Evolutionary conservation across 345 rosid genomes (phyloP).

Genomic region (Draba incana): DNA sequence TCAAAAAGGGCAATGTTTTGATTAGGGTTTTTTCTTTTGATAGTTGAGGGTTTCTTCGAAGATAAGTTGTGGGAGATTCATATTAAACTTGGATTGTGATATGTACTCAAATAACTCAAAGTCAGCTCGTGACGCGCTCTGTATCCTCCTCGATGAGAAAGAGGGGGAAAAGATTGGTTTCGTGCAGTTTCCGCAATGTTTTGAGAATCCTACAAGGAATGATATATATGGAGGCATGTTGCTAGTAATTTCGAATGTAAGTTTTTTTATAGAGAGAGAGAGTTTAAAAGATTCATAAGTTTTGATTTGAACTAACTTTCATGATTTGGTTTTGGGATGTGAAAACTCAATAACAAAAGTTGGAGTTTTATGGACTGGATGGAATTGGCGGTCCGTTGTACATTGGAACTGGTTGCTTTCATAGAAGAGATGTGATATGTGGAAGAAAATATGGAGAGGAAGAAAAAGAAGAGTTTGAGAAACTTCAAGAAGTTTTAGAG

Average conservation of each 20-base stretch:
- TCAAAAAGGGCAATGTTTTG: not conserved
- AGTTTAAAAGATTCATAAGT: not conserved
- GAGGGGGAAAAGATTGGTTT: conserved; percentile 64
- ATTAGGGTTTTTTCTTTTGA: not conserved
- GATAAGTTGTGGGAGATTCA: conserved; percentile 59
- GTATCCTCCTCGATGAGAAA: conserved; percentile 80
- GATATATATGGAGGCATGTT: conserved; percentile 50
- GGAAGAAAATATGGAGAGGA: conserved; percentile 50
- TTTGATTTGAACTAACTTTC: not conserved
- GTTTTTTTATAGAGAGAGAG: not conserved
- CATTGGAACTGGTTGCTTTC: conserved; percentile 81
- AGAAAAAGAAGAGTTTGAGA: conserved; percentile 21
- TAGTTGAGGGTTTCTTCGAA: conserved; percentile 73
- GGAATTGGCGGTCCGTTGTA: conserved; percentile 72
- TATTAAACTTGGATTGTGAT: conserved; percentile 79
- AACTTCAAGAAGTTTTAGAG: conserved; percentile 33
- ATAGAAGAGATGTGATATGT: conserved; percentile 70
- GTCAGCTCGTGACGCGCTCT: conserved; percentile 65
- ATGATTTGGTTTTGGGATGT: conserved; percentile 41
- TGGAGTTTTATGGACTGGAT: conserved; percentile 67
- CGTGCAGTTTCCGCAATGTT: conserved; percentile 70
- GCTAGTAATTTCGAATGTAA: conserved; percentile 25
- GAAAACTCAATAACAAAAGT: conserved; percentile 38
- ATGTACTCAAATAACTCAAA: conserved; percentile 74
- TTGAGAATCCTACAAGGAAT: conserved; percentile 55